Evolutionary conservation across 805 yeast genomes (phyloP).

Genomic region (Saccharomyces paradoxus): DNA sequence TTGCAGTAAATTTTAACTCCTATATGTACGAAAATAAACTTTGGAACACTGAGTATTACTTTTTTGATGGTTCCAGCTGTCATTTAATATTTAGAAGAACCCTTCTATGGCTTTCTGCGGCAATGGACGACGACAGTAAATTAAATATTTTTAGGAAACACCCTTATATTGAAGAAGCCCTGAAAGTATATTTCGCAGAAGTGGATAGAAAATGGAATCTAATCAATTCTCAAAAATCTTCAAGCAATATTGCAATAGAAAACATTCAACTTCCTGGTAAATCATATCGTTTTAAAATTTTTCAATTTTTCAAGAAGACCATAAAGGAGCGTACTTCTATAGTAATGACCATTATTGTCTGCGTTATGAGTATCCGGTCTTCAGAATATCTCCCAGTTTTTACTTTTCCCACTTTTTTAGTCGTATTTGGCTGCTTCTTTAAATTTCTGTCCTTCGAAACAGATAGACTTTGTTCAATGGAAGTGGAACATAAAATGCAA

Average conservation of each 20-base stretch:
- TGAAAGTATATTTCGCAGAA: not conserved
- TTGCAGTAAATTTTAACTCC: not conserved
- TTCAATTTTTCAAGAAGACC: no score
- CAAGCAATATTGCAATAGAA: not conserved
- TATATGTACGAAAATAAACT: not conserved
- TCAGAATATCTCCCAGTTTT: no score
- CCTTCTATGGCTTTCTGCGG: not conserved
- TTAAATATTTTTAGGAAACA: no score
- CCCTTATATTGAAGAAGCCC: not conserved
- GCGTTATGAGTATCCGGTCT: no score
- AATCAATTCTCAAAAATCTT: no score
- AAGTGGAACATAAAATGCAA: not conserved
- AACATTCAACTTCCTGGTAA: not conserved
- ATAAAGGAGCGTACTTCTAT: not conserved
- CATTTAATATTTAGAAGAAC: not conserved
- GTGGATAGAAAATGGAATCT: not conserved
- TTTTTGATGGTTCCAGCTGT: not conserved
- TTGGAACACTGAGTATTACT: not conserved
- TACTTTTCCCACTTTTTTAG: no score
- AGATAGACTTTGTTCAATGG: not conserved
- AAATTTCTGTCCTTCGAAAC: not conserved
- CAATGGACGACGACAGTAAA: not conserved
- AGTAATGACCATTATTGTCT: not conserved
- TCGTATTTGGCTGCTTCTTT: no score
- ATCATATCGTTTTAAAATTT: not conserved